Evolutionary conservation across 345 rosid species (phyloP).

Genomic region (Gossypium rotundifolium): DNA sequence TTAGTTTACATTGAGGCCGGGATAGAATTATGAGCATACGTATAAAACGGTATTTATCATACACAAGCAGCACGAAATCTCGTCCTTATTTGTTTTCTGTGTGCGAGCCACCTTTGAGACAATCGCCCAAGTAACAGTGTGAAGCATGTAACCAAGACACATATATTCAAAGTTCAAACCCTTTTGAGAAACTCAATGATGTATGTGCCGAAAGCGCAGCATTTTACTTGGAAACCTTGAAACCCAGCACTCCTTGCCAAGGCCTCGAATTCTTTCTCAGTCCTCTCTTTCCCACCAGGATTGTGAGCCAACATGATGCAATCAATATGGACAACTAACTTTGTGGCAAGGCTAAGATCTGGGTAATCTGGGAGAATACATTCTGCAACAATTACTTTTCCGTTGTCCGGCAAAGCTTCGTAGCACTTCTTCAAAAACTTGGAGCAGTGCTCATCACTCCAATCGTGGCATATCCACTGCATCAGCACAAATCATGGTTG

Average conservation of each 20-base stretch:
- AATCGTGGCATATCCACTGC: slow-evolving; percentile 91
- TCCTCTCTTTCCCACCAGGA: slow-evolving; percentile 95
- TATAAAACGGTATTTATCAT: neutral
- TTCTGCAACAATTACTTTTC: slow-evolving; percentile 75
- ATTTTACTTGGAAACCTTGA: slow-evolving; percentile 52
- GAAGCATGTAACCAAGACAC: neutral
- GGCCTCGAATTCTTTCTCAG: slow-evolving; percentile 67
- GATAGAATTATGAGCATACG: neutral
- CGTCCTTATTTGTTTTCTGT: neutral
- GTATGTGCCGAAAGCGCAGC: slow-evolving; percentile 51
- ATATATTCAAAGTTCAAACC: slow-evolving; percentile 14
- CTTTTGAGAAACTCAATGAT: slow-evolving; percentile 75
- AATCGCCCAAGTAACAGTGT: neutral
- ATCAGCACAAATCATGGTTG: neutral
- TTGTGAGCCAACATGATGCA: slow-evolving; percentile 89
- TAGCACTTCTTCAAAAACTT: slow-evolving; percentile 75
- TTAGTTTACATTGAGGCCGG: neutral
- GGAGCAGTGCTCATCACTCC: slow-evolving; percentile 76
- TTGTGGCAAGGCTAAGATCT: slow-evolving; percentile 60
- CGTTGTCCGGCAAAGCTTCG: slow-evolving; percentile 58
- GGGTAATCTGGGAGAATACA: slow-evolving; percentile 74
- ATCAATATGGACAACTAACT: slow-evolving; percentile 65
- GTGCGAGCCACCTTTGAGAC: neutral
- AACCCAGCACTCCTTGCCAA: slow-evolving; percentile 76
- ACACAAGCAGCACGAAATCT: slow-evolving; percentile 4